Conservation (phyloP, 495 filamentous ascomycete species). For the Neurospora tetrasperma region DNA sequence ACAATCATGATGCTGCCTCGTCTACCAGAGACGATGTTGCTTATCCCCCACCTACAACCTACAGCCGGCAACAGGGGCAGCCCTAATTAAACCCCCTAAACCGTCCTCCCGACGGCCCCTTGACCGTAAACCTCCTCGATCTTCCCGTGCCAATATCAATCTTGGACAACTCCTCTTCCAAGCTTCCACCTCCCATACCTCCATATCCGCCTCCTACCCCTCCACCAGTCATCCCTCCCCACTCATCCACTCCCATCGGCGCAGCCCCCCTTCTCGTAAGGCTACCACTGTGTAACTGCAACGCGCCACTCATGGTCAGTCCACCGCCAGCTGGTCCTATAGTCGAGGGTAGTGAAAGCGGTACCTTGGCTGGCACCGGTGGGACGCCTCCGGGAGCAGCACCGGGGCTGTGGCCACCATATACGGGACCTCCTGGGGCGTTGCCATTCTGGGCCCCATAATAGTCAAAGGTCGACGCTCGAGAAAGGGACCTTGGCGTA, state of each 20-base stretch:
- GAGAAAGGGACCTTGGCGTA: constrained; percentile 28
- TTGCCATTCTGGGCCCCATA: constrained; percentile 24
- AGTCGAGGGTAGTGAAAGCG: constrained; percentile 32
- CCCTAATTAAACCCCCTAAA: background rate
- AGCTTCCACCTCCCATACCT: constrained; percentile 22
- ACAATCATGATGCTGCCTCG: background rate
- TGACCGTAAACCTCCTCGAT: constrained; percentile 9
- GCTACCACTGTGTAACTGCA: constrained; percentile 26
- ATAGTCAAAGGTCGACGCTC: constrained; percentile 36
- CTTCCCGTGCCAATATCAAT: constrained; percentile 71
- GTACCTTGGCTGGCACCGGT: constrained; percentile 68
- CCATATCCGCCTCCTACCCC: background rate
- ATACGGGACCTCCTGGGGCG: constrained; percentile 5
- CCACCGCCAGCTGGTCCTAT: background rate
- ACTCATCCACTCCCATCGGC: background rate
- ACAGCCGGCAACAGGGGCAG: background rate
- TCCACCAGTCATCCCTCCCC: constrained; percentile 1
- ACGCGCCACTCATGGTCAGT: constrained; percentile 34
- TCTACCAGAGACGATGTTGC: background rate
- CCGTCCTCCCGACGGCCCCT: background rate
- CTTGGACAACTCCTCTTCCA: constrained; percentile 69
- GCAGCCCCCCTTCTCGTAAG: constrained; percentile 7
- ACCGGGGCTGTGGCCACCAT: constrained; percentile 15
- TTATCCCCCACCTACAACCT: background rate
- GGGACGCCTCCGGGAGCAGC: constrained; percentile 32